Percentiles rank a stretch among this genome's conserved stretches.
Evolutionary conservation across 2,329 filamentous ascomycete species (phyloP).

Genomic region (Clonostachys sp.): DNA sequence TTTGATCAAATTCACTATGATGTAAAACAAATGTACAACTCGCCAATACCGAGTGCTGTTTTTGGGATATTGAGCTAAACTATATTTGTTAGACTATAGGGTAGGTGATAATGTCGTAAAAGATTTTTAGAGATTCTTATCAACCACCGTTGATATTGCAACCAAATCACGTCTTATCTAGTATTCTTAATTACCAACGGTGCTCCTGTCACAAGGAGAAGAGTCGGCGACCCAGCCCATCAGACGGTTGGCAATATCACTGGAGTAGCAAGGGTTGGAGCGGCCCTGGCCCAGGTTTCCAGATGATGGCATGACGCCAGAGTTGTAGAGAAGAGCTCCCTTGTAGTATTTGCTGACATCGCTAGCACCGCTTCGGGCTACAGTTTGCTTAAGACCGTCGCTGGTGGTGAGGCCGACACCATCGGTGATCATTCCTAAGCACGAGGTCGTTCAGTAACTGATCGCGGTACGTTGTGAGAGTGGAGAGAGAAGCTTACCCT

Average conservation of each 20-base stretch:
- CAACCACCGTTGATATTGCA: too few relatives aligned
- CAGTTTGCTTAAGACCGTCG: conserved; percentile 24
- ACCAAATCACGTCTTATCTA: too few relatives aligned
- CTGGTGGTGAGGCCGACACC: conserved; percentile 25
- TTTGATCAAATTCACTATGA: too few relatives aligned
- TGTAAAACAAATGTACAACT: too few relatives aligned
- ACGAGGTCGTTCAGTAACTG: too few relatives aligned
- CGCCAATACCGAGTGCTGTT: too few relatives aligned
- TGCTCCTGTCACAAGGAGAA: conserved; percentile 5
- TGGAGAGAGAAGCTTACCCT: background rate
- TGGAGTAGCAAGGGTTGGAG: conserved; percentile 13
- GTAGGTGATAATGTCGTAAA: too few relatives aligned
- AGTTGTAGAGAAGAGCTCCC: conserved; percentile 33
- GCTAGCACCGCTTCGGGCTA: conserved; percentile 14
- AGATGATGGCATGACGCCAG: conserved; percentile 21
- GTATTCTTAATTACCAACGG: conserved; percentile 3
- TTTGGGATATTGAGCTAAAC: too few relatives aligned
- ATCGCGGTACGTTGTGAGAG: too few relatives aligned
- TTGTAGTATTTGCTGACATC: conserved; percentile 21
- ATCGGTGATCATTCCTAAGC: conserved; percentile 17
- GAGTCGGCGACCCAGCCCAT: conserved; percentile 8
- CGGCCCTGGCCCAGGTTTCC: conserved; percentile 19
- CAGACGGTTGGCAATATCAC: conserved; percentile 14
- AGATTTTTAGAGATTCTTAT: too few relatives aligned
- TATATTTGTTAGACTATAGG: too few relatives aligned